phyloP scores from a whole-genome alignment of 2,329 filamentous ascomycete genomes.

The Colletotrichum zoysiae region DNA sequence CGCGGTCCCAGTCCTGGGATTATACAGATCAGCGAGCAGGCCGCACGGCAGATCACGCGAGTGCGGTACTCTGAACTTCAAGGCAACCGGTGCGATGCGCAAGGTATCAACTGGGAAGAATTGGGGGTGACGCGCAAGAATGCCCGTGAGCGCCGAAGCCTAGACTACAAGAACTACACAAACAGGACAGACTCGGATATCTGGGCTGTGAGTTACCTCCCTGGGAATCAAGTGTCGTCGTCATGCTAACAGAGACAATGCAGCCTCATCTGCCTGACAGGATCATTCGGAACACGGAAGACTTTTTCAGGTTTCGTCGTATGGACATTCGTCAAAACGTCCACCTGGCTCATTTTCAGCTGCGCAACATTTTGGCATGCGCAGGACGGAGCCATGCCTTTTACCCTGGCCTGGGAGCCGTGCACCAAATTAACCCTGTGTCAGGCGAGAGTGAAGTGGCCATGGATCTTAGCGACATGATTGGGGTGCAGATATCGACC shows the following conservation, averaged over 20 bases:
- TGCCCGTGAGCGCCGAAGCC: slow-evolving; percentile 61
- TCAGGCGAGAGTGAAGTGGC: slow-evolving; percentile 59
- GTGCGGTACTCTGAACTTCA: slow-evolving; percentile 59
- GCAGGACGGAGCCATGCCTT: slow-evolving; percentile 68
- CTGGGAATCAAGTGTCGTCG: neutral
- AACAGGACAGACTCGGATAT: slow-evolving; percentile 63
- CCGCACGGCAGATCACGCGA: slow-evolving; percentile 44
- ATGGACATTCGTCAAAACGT: slow-evolving; percentile 68
- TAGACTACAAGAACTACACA: slow-evolving; percentile 69
- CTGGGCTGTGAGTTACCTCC: slow-evolving; percentile 59
- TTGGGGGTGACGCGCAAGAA: slow-evolving; percentile 63
- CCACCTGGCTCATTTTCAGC: slow-evolving; percentile 73
- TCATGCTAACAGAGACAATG: slow-evolving; percentile 27
- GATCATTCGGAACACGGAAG: slow-evolving; percentile 56
- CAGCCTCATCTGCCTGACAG: slow-evolving; percentile 47
- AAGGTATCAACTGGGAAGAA: slow-evolving; percentile 69
- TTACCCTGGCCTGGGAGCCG: slow-evolving; percentile 64
- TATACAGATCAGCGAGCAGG: slow-evolving; percentile 49
- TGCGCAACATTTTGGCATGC: slow-evolving; percentile 72
- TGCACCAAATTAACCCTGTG: slow-evolving; percentile 66
- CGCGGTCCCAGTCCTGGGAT: slow-evolving; percentile 47
- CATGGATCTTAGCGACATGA: slow-evolving; percentile 58
- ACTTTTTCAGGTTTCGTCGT: slow-evolving; percentile 69
- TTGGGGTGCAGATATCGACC: slow-evolving; percentile 61
- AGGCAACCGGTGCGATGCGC: slow-evolving; percentile 69